Evolutionary conservation across 1,284 basidiomycete genomes (phyloP).

Genomic region (Pyrrhoderma noxium): DNA sequence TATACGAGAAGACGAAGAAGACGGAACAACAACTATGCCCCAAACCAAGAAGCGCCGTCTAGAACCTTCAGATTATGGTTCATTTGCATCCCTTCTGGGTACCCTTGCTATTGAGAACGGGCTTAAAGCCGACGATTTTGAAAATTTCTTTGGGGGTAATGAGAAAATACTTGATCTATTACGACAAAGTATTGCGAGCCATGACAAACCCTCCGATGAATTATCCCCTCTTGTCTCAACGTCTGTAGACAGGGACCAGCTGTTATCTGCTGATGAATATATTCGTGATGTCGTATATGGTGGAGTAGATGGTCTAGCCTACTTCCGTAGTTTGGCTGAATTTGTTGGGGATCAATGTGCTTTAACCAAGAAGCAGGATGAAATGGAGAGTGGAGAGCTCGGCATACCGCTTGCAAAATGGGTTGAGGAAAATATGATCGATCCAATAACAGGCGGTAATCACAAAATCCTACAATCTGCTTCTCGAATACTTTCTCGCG

Average conservation of each 20-base stretch:
- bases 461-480: constrained; percentile 33
- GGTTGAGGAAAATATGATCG: constrained; percentile 50
- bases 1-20: constrained; percentile 47
- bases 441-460: constrained; percentile 53
- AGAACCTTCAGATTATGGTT: constrained; percentile 52
- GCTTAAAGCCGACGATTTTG: constrained; percentile 31
- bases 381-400: constrained; percentile 19
- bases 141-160: constrained; percentile 29
- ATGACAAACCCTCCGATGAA: constrained; percentile 14
- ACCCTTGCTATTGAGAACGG: constrained; percentile 41
- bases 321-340: constrained; percentile 65
- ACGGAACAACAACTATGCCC: constrained; percentile 28
- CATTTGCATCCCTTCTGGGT: constrained; percentile 44
- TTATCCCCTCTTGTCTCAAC: not conserved
- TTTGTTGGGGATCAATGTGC: constrained; percentile 38
- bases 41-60: constrained; percentile 41
- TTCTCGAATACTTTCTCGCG: constrained; percentile 19
- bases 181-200: constrained; percentile 23
- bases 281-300: constrained; percentile 67
- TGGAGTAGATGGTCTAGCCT: constrained; percentile 63
- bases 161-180: constrained; percentile 30
- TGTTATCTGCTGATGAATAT: constrained; percentile 61
- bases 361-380: not conserved
- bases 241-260: constrained; percentile 19
- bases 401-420: constrained; percentile 48